Evolutionary conservation across 2,329 filamentous ascomycete genomes (phyloP), one percentile per base, ranked within the genome.

Genomic region (Cladosporium sp.): DNA sequence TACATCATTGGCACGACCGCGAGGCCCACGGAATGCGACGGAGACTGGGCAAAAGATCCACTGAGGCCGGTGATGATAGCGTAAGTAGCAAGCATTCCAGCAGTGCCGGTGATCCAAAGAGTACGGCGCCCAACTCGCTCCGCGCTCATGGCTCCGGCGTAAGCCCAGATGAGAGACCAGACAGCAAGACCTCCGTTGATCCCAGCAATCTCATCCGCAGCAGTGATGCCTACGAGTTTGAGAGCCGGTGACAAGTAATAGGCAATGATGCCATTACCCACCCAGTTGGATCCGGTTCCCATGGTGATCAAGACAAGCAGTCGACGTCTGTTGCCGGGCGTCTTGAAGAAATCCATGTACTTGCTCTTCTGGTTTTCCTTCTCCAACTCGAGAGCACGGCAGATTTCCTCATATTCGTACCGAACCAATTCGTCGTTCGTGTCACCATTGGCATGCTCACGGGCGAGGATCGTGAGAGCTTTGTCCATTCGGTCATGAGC

Each of bases 361-460:
- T n/a, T 29, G n/a, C 12, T n/a, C 13, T 18, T 27, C 30, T 50
- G 39, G 7, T 37, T 40, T 15, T 40, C 34, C 17, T 54, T 43
- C 41, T 55, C 53, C 15, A 54, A 27, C 7, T 32, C 34, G 43
- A 57, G 44, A 5, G 53, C 49, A 12, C 48, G 15, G 7, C 32
- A 12, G 41, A 87, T 87, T 69, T 87, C 83, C 40, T 75, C 76
- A 64, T 76, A 84, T 64, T 87, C 81, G 62, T 83, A 83, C 58
- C 83, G 79, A 8, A 87, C 84, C 1, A 80, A 79, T 2, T 78
- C 64, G 60, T 85, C 79, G 62, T 78, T 72, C 48, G 62, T 64
- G 59, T 84, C 73, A 22, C 83, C 83, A n/a, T 80, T 80, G 15
- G 76, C 81, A 59, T 86, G 83, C 62, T 83, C 80, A 61, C 80